Evolutionary conservation across 805 yeast species (phyloP), one percentile per base, ranked within the genome.

Genomic region (Cyberlindnera maritima): DNA sequence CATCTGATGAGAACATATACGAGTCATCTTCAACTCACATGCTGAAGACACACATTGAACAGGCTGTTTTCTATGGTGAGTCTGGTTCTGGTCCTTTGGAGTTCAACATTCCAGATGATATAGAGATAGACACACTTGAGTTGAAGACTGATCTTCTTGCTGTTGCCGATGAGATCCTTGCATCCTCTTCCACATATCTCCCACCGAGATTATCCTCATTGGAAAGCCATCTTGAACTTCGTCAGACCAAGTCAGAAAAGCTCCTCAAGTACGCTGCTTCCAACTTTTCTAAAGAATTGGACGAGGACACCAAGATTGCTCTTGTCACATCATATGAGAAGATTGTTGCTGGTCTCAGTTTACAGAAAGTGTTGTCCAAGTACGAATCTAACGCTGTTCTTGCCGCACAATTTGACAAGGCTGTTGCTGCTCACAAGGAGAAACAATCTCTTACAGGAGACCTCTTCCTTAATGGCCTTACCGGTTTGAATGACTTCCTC

Each of bases 41-140:
- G 32, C 20, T 87, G 29, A 83, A 83, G 59, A 77, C 88, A 0
- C 91, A 83, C 56, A 78, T 92, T 19, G 94, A 85, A 54, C 97
- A 91, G 64, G 96, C 91, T 0, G 79, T 91, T 1, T 85, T 83
- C 57, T 86, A 79, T 52, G 75, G 80, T 2, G 65, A 62, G 10
- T 54, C 66, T 6, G 57, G 59, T 2, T 58, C 63, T 17, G 77
- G 71, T 48, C 82, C 83, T 7, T 60, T 81, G 17, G 71, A 72
- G 20, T 78, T 81, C 52, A 70, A 64, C 59, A 75, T 65, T 36
- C 71, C 76, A 4, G 57, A 61, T 3, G 75, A 71, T 13, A 65
- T 79, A 3, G 72, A 73, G 9, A 65, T 80, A 46, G 74, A 74
- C 25, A 49, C 62, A 2, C 57, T 61, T 2, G 80, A 74, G 28